These are phyloP conservation scores for Lipomyces spencermartinsiae DNA, from an alignment of 805 yeast species.

Conservation along the genomic window DNA sequence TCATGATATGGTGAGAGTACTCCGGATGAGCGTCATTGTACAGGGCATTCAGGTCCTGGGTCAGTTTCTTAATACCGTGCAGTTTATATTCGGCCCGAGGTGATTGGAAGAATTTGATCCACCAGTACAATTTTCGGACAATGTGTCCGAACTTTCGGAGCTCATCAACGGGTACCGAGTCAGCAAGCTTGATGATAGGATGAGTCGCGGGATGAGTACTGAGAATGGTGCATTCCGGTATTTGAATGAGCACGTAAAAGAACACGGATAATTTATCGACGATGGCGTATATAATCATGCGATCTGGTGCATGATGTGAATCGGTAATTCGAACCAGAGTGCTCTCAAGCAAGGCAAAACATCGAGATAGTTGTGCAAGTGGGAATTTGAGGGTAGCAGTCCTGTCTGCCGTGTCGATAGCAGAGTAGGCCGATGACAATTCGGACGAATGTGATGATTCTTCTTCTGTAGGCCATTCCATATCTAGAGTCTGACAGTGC, in stretches of 20 bases:
- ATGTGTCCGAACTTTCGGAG: slow-evolving; percentile 11
- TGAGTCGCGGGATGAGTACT: slow-evolving; percentile 22
- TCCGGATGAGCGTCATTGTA: slow-evolving; percentile 18
- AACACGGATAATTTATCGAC: slow-evolving; percentile 18
- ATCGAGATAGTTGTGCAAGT: neutral
- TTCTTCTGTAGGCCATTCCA: slow-evolving; percentile 2
- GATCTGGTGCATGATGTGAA: slow-evolving; percentile 19
- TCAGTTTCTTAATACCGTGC: slow-evolving; percentile 24
- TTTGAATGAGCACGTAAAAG: slow-evolving; percentile 18
- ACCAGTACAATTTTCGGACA: slow-evolving; percentile 31
- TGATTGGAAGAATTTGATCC: slow-evolving; percentile 20
- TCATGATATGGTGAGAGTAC: slow-evolving; percentile 1
- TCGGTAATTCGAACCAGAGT: slow-evolving; percentile 9
- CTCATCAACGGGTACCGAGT: neutral
- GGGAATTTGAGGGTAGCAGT: slow-evolving; percentile 13
- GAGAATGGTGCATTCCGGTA: slow-evolving; percentile 5
- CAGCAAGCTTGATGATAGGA: slow-evolving; percentile 18
- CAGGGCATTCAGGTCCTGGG: slow-evolving; percentile 17
- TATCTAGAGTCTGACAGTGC: neutral
- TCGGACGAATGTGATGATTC: slow-evolving; percentile 7
- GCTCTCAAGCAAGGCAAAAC: slow-evolving; percentile 13
- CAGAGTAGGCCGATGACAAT: slow-evolving; percentile 15
- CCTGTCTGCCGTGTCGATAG: neutral
- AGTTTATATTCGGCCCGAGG: slow-evolving; percentile 30
- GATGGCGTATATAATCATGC: slow-evolving; percentile 11